A percentile compares a stretch with the other conserved stretches of the same genome.
Evolutionary conservation across 2,329 filamentous ascomycete genomes (phyloP).

Genomic region (Colletotrichum caudatum): DNA sequence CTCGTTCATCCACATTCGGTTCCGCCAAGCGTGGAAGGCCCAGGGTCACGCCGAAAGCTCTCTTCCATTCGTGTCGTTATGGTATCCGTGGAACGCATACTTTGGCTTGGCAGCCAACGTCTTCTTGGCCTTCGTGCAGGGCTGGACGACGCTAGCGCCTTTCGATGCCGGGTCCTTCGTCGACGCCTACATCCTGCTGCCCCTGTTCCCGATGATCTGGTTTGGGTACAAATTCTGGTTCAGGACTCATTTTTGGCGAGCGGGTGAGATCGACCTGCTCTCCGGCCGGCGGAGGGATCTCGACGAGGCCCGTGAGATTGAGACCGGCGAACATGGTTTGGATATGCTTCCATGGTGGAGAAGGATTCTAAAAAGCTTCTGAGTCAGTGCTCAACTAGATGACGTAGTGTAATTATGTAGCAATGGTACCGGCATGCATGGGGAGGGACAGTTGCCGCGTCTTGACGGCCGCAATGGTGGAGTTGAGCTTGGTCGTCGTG

Average conservation of each 20-base stretch:
- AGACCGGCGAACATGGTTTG: constrained; percentile 45
- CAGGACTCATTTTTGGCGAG: constrained; percentile 63
- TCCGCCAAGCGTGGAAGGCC: constrained; percentile 71
- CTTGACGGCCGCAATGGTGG: neutral
- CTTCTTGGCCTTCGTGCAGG: constrained; percentile 71
- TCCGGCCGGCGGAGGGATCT: constrained; percentile 67
- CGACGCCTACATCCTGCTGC: constrained; percentile 72
- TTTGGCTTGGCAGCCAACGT: constrained; percentile 69
- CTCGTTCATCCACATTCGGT: constrained; percentile 77
- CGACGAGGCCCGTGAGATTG: constrained; percentile 57
- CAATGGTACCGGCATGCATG: neutral
- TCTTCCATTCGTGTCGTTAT: constrained; percentile 66
- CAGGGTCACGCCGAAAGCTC: constrained; percentile 68
- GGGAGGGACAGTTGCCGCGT: neutral
- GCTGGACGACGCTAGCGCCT: constrained; percentile 70
- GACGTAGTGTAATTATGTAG: neutral
- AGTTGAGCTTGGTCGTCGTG: neutral
- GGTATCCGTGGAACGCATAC: constrained; percentile 70
- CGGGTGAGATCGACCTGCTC: constrained; percentile 67
- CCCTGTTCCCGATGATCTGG: constrained; percentile 70
- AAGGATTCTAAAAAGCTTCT: constrained; percentile 58
- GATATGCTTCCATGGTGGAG: constrained; percentile 56
- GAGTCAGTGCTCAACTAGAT: constrained; percentile 14
- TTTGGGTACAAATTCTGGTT: constrained; percentile 66
- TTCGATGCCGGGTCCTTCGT: constrained; percentile 71